These are phyloP conservation scores for Heracleum sosnowskyi DNA, from an alignment of 129 eudicot genomes.

Conservation along the genomic window DNA sequence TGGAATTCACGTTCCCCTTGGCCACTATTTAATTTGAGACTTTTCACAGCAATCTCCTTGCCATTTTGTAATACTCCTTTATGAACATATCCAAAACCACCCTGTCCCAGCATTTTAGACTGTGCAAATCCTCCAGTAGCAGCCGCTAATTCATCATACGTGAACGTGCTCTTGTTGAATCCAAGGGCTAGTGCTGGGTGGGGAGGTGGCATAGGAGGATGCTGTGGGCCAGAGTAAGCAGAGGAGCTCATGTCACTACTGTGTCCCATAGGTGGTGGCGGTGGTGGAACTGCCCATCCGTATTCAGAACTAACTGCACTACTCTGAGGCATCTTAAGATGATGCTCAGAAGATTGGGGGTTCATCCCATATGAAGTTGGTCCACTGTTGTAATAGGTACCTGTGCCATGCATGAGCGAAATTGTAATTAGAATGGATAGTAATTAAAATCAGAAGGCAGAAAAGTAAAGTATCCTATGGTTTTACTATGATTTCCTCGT, in stretches of 20 bases:
- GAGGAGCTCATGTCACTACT: conserved; percentile 47
- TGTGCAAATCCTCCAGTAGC: conserved; percentile 53
- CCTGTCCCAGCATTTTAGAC: conserved; percentile 53
- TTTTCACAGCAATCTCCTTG: conserved; percentile 60
- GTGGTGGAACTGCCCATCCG: conserved; percentile 48
- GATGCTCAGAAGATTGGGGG: conserved; percentile 20
- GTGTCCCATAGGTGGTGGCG: conserved; percentile 61
- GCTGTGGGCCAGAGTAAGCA: conserved; percentile 50
- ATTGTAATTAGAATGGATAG: neutral
- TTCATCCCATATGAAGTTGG: conserved; percentile 14
- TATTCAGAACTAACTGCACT: conserved; percentile 31
- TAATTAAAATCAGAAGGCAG: no score
- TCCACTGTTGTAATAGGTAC: conserved; percentile 14
- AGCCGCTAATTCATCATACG: conserved; percentile 49
- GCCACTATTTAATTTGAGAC: conserved; percentile 59
- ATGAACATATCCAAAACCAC: conserved; percentile 75
- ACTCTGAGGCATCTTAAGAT: conserved; percentile 25
- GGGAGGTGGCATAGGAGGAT: conserved; percentile 56
- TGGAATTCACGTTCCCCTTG: conserved; percentile 82
- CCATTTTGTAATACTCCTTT: conserved; percentile 70
- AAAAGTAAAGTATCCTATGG: neutral
- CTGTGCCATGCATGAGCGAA: conserved; percentile 18
- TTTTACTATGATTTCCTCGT: neutral
- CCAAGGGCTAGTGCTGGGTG: conserved; percentile 62
- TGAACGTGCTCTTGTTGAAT: conserved; percentile 50